Evolutionary conservation across 202 grass and related monocot species (phyloP), one percentile per base, ranked within the genome.

Genomic region (Bolboschoenoplectus hybrid): DNA sequence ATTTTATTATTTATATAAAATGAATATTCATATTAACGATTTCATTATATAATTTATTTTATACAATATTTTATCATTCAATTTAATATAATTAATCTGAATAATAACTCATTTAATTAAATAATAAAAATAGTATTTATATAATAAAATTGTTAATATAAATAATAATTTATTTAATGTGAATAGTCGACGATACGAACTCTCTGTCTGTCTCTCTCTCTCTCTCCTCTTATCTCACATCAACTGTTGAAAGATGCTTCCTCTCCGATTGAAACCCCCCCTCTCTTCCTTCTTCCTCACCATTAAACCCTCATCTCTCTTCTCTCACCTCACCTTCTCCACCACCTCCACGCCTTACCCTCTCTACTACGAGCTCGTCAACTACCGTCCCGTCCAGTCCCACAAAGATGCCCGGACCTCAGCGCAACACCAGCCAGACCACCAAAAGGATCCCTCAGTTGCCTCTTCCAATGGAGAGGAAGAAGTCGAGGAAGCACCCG

Each of bases 331-430:
- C 44, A 84, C 77, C 77, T 86, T 93, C 51, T 98, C 95, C 1
- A 86, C 91, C 67, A 91, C 91, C 6, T 81, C 90, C 50, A 91
- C 95, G 8, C 90, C 93, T 2, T 95, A 91, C 62, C 93, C 93
- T 2, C 91, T 95, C 47, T 92, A 97, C 88, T 97, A 95, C 60
- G 95, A 97, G 39, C 93, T 97, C 61, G 12, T 97, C 72, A 69
- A 84, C 85, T 91, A 95, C 88, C 91, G 92, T 46, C 91, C 95
- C 47, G 82, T 55, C n/a, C 86, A 75, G 20, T 81, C 85, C 26
- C 63, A 87, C 26, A 87, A 81, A 5, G 9, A 84, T 56, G 89
- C 63, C 90, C 93, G 38, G 88, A 93, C 51, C 19, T 94, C 68
- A 55, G 82, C 82, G 87, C 92, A 87, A 88, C 90, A 40, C 86